These are phyloP conservation scores for Lagerstroemia speciosa DNA, from an alignment of 345 rosid species.

Conservation along the genomic window DNA sequence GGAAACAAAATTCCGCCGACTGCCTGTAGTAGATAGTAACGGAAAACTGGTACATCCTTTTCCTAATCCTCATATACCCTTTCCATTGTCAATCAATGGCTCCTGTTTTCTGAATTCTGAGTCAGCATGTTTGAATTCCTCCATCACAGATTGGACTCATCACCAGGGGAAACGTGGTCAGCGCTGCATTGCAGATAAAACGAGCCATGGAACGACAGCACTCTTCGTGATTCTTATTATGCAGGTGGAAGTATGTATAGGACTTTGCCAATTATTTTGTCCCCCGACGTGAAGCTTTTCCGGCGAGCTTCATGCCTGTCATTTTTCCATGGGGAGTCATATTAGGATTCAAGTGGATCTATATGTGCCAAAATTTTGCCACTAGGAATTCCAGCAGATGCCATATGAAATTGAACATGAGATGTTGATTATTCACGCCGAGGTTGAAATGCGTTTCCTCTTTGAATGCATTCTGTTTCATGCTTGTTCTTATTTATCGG, in stretches of 20 bases:
- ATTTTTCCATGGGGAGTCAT: not conserved
- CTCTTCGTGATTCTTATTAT: not conserved
- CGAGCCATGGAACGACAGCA: constrained; percentile 15
- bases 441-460: not conserved
- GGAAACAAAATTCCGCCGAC: constrained; percentile 74
- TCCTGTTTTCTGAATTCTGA: not conserved
- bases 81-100: not conserved
- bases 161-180: constrained; percentile 66
- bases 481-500: not conserved
- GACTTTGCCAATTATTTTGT: not conserved
- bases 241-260: not conserved
- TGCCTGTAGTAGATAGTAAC: constrained; percentile 72
- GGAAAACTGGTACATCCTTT: constrained; percentile 59
- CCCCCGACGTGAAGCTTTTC: not conserved
- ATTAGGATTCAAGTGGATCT: not conserved
- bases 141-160: constrained; percentile 62
- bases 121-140: not conserved
- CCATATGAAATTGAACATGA: not conserved
- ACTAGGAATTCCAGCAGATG: not conserved
- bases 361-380: constrained; percentile 1
- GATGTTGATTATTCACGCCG: not conserved
- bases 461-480: not conserved
- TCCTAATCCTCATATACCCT: not conserved
- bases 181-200: constrained; percentile 64
- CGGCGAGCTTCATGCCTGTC: not conserved